These are phyloP conservation scores for Cyclaneusma minus DNA, from an alignment of 2,329 filamentous ascomycete genomes.

Conservation along the genomic window DNA sequence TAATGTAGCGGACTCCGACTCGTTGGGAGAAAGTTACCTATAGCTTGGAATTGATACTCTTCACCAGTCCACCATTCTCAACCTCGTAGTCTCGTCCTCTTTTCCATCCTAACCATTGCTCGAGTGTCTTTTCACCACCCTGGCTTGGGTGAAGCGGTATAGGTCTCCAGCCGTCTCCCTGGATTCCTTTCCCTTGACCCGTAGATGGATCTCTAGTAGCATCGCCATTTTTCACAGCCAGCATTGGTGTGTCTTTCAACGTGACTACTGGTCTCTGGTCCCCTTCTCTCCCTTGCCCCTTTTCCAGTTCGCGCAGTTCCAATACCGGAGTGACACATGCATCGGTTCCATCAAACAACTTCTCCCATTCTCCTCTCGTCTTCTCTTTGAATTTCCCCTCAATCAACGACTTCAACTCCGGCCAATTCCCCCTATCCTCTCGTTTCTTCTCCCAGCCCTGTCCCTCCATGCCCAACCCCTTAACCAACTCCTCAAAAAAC, in stretches of 20 bases:
- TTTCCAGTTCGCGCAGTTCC: slow-evolving; percentile 55
- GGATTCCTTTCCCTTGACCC: slow-evolving; percentile 47
- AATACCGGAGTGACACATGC: slow-evolving; percentile 87
- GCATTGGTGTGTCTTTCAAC: slow-evolving; percentile 52
- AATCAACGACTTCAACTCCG: slow-evolving; percentile 45
- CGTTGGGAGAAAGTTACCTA: slow-evolving; percentile 18
- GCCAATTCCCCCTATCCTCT: slow-evolving; percentile 50
- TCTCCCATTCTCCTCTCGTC: slow-evolving; percentile 68
- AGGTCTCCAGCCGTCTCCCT: slow-evolving; percentile 53
- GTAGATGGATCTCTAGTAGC: slow-evolving; percentile 19
- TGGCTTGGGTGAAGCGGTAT: slow-evolving; percentile 45
- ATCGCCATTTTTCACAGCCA: slow-evolving; percentile 37
- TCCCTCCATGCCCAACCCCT: slow-evolving; percentile 44
- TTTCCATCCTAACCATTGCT: slow-evolving; percentile 64
- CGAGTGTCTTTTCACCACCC: slow-evolving; percentile 55
- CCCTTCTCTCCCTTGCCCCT: slow-evolving; percentile 31
- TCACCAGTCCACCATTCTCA: slow-evolving; percentile 42
- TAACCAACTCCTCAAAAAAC: slow-evolving; percentile 58
- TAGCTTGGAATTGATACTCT: slow-evolving; percentile 27
- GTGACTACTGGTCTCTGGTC: slow-evolving; percentile 59
- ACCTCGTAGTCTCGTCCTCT: slow-evolving; percentile 57
- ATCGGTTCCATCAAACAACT: slow-evolving; percentile 75
- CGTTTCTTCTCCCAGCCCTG: slow-evolving; percentile 35
- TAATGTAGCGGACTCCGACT: too few relatives aligned
- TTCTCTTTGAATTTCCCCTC: slow-evolving; percentile 48